phyloP scores from a whole-genome alignment of 768 basidiomycete genomes.

The Dioszegia aurantiaca region DNA sequence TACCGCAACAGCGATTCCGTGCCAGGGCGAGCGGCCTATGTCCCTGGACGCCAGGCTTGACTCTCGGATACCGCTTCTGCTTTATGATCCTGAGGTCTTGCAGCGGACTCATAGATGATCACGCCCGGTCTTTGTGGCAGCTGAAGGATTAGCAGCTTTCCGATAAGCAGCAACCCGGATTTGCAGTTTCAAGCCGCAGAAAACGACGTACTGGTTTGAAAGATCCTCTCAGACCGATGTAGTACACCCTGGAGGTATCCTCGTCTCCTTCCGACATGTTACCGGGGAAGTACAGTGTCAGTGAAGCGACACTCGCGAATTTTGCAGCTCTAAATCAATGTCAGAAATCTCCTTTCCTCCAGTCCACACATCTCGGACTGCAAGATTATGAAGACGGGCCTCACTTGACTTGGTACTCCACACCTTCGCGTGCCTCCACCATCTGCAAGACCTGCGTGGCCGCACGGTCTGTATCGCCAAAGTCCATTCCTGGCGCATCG shows the following conservation, averaged over 20 bases:
- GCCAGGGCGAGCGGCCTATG: neutral
- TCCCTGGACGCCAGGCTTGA: conserved; percentile 9
- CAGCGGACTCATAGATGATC: conserved; percentile 81
- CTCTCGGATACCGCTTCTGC: conserved; percentile 11
- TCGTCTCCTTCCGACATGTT: conserved; percentile 58
- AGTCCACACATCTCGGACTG: neutral
- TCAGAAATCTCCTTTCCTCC: neutral
- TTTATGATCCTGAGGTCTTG: conserved; percentile 77
- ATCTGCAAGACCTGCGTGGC: conserved; percentile 72
- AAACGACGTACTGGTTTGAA: conserved; percentile 37
- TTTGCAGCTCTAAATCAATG: conserved; percentile 65
- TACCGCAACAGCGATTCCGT: too few species aligned
- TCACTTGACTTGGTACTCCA: conserved; percentile 80
- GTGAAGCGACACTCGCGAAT: conserved; percentile 73
- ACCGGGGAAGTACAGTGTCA: conserved; percentile 79
- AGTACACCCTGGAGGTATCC: conserved; percentile 72
- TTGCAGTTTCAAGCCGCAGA: neutral
- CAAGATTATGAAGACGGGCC: conserved; percentile 24
- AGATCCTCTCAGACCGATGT: conserved; percentile 77
- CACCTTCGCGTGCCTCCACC: conserved; percentile 69
- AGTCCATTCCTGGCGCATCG: conserved; percentile 65
- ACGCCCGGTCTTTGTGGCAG: conserved; percentile 73
- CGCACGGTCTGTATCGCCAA: conserved; percentile 61
- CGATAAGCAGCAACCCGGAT: neutral
- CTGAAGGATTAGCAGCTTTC: conserved; percentile 53